A percentile compares a stretch with the other conserved stretches of the same genome.
These are phyloP conservation scores for Thelonectria discophora DNA, from an alignment of 2,329 filamentous ascomycete species.

Conservation along the genomic window DNA sequence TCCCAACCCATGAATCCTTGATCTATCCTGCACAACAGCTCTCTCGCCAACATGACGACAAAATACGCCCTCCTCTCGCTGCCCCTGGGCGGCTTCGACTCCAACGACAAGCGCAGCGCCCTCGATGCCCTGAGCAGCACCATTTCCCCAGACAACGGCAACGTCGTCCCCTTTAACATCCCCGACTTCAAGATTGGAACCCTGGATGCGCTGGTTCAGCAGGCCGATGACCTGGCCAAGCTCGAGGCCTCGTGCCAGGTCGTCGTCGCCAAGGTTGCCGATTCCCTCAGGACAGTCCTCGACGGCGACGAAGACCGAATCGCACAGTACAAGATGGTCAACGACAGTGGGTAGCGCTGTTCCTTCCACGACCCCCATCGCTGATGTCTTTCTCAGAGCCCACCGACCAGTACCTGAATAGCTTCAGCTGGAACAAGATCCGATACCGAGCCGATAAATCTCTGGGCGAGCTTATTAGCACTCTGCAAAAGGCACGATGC, in stretches of 20 bases:
- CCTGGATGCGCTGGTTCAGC: conserved; percentile 91
- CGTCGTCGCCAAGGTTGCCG: conserved; percentile 87
- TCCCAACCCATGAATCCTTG: conserved; percentile 23
- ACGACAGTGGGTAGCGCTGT: conserved; percentile 75
- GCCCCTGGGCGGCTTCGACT: conserved; percentile 85
- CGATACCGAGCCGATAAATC: conserved; percentile 95
- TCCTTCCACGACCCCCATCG: neutral
- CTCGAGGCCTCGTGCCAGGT: conserved; percentile 81
- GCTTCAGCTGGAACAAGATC: conserved; percentile 96
- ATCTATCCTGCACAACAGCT: conserved; percentile 14
- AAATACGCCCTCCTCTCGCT: conserved; percentile 92
- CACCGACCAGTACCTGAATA: conserved; percentile 90
- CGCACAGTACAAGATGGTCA: conserved; percentile 88
- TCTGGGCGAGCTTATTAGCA: conserved; percentile 85
- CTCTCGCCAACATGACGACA: conserved; percentile 52
- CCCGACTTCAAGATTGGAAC: conserved; percentile 98
- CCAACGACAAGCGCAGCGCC: conserved; percentile 82
- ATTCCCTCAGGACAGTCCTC: conserved; percentile 83
- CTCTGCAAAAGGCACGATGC: conserved; percentile 78
- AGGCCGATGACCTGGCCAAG: conserved; percentile 94
- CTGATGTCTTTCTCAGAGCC: conserved; percentile 70
- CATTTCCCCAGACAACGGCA: conserved; percentile 77
- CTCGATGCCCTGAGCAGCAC: conserved; percentile 78
- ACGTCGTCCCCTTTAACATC: conserved; percentile 79
- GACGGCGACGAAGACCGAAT: conserved; percentile 86